Conservation (phyloP, 2,329 filamentous ascomycete species). For the Parafenestella ontariensis region DNA sequence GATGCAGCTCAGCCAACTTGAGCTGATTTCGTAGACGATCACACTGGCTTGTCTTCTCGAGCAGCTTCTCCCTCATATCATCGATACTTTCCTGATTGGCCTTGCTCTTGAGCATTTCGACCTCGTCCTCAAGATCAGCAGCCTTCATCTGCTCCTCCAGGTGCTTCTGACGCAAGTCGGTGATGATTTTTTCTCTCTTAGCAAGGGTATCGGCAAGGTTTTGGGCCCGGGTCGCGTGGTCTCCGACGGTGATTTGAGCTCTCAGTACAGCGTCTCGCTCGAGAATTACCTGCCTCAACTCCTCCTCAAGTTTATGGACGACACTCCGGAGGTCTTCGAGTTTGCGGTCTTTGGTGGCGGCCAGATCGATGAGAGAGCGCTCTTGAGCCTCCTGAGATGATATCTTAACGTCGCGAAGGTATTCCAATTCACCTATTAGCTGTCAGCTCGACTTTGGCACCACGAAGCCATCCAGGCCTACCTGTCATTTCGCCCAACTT, state of each 20-base stretch:
- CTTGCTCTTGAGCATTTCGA: slow-evolving; percentile 10
- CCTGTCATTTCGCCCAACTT: background rate
- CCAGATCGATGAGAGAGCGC: background rate
- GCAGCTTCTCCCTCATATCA: slow-evolving; percentile 18
- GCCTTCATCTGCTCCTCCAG: slow-evolving; percentile 14
- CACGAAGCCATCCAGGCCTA: background rate
- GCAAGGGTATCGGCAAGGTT: slow-evolving; percentile 13
- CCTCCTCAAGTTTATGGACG: background rate
- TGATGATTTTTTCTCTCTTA: slow-evolving; percentile 15
- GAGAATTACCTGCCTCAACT: background rate
- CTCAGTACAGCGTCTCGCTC: slow-evolving; percentile 7
- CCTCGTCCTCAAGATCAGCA: slow-evolving; percentile 17
- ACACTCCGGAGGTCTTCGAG: background rate
- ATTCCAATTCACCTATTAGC: slow-evolving; percentile 10
- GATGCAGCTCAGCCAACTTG: slow-evolving; percentile 9
- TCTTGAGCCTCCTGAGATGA: background rate
- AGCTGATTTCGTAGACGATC: slow-evolving; percentile 27
- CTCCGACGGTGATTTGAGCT: background rate
- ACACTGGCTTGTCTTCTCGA: slow-evolving; percentile 26
- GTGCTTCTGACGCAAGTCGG: slow-evolving; percentile 15
- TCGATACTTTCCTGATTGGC: slow-evolving; percentile 8
- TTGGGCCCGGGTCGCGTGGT: slow-evolving; percentile 6
- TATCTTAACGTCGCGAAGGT: slow-evolving; percentile 5
- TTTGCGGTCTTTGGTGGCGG: slow-evolving; percentile 1
- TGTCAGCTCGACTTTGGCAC: background rate